A percentile compares a stretch with the other conserved stretches of the same genome.
Conservation (phyloP, 1,139 yeast genomes). For the Scheffersomyces quercinus region DNA sequence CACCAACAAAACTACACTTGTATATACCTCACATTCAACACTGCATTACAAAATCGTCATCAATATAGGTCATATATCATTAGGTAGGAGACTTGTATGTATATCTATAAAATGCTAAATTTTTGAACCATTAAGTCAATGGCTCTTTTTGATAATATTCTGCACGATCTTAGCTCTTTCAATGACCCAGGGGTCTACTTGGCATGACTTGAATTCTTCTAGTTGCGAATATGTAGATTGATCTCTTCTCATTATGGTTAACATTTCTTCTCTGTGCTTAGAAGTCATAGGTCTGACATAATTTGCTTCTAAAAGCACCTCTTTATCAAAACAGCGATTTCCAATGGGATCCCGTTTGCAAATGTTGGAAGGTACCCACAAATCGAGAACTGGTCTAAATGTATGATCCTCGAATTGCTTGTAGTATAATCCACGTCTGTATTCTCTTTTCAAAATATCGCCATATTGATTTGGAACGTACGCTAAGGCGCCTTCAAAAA, state of each 20-base stretch:
- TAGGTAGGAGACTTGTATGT: no score
- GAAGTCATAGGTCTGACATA: slow-evolving; percentile 15
- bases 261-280: slow-evolving; percentile 8
- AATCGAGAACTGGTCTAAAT: slow-evolving; percentile 28
- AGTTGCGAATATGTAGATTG: neutral
- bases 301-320: slow-evolving; percentile 18
- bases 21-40: neutral
- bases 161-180: slow-evolving; percentile 1
- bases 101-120: no score
- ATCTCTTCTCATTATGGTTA: neutral
- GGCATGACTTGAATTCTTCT: slow-evolving; percentile 5
- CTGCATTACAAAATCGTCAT: no score
- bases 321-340: slow-evolving; percentile 19
- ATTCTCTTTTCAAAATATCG: slow-evolving; percentile 45
- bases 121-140: neutral
- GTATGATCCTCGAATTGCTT: slow-evolving; percentile 24
- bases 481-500: slow-evolving; percentile 54
- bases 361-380: slow-evolving; percentile 32
- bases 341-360: slow-evolving; percentile 24
- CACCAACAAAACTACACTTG: neutral
- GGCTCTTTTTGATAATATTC: neutral
- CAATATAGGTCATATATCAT: no score
- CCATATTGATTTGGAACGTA: slow-evolving; percentile 44
- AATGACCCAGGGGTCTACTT: slow-evolving; percentile 13
- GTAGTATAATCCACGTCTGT: slow-evolving; percentile 27